Evolutionary conservation across 768 basidiomycete genomes (phyloP), one percentile per base, ranked within the genome.

Genomic region (Boletus subparvulus): DNA sequence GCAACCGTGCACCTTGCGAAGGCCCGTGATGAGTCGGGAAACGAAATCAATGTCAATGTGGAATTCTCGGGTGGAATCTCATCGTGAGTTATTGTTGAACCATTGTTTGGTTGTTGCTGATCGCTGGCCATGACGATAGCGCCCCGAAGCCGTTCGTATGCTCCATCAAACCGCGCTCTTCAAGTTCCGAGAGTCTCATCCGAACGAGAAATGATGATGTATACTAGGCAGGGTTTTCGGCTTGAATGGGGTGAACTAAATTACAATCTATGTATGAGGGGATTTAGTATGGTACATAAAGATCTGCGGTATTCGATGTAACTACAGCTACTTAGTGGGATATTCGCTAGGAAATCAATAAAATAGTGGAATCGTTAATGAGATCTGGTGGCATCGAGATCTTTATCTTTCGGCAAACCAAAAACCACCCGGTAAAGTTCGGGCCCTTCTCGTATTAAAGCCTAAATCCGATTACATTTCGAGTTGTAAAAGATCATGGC

Each of bases 381-480:
- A 35, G 50, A 50, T 49, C 39, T 14, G 35, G 41, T 7, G 10
- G 11, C 24, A 24, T 57, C 19, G 3, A 19, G 2, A 40, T 62
- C 56, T 17, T 63, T 58, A 43, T 58, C 60, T 30, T 58, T 55
- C 17, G 65, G 50, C 5, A 32, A 50, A 32, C 68, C 69, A 32
- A 71, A 60, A 39, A 52, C 36, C 78, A 84, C 83, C 32, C 81
- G 78, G 81, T 85, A 88, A 32, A 90, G 77, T 67, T 91, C 89
- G 0, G 89, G 89, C 8, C 86, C 88, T 55, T 91, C 89, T 33
- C 88, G 83, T 61, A 90, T 86, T 41, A 92, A 76, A 14, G 86
- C 87, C 87, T 90, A 51, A 24, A 50, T 48, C 14, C 33, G 16
- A 24, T 45, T 47, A 56, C n/a, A 47, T 33, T 54, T 45, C 55